A percentile compares a stretch with the other conserved stretches of the same genome.
phyloP scores from a whole-genome alignment of 2,329 filamentous ascomycete species.

The Magnaporthiopsis rhizophila region DNA sequence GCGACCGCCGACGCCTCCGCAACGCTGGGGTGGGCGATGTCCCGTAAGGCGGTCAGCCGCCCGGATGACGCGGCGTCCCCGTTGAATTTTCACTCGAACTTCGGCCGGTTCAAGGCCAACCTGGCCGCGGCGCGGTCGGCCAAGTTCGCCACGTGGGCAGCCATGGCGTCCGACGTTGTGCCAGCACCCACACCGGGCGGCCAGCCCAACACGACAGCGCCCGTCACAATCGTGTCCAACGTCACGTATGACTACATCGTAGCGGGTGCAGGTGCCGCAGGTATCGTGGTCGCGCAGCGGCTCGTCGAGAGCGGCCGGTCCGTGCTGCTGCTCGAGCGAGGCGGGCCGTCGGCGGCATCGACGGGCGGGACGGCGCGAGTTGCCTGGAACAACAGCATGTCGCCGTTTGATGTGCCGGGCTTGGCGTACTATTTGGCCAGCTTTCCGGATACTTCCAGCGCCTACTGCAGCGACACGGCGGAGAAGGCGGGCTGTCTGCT shows the following conservation, averaged over 20 bases:
- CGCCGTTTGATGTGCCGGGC: slow-evolving; percentile 23
- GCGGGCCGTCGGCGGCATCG: slow-evolving; percentile 23
- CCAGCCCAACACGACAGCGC: slow-evolving; percentile 10
- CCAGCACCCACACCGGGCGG: neutral
- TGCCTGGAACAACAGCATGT: slow-evolving; percentile 25
- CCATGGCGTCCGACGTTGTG: slow-evolving; percentile 12
- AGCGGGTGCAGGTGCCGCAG: slow-evolving; percentile 27
- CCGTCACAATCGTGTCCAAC: slow-evolving; percentile 19
- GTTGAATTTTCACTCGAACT: slow-evolving; percentile 32
- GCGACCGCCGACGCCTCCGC: slow-evolving; percentile 15
- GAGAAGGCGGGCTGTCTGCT: slow-evolving; percentile 28
- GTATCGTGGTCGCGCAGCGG: slow-evolving; percentile 26
- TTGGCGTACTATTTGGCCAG: slow-evolving; percentile 18
- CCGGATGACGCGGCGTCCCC: slow-evolving; percentile 22
- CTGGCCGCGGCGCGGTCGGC: slow-evolving; percentile 25
- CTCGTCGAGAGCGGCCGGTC: slow-evolving; percentile 27
- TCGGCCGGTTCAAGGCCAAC: slow-evolving; percentile 27
- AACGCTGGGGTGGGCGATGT: slow-evolving; percentile 19
- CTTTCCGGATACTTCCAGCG: slow-evolving; percentile 14
- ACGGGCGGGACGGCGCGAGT: slow-evolving; percentile 21
- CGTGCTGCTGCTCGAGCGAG: slow-evolving; percentile 30
- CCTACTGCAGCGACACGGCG: slow-evolving; percentile 27
- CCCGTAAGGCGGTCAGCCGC: slow-evolving; percentile 9
- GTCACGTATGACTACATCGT: slow-evolving; percentile 31
- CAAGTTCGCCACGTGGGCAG: slow-evolving; percentile 20